Evolutionary conservation across 2,329 filamentous ascomycete genomes (phyloP).

Genomic region (Aureobasidium sp.): DNA sequence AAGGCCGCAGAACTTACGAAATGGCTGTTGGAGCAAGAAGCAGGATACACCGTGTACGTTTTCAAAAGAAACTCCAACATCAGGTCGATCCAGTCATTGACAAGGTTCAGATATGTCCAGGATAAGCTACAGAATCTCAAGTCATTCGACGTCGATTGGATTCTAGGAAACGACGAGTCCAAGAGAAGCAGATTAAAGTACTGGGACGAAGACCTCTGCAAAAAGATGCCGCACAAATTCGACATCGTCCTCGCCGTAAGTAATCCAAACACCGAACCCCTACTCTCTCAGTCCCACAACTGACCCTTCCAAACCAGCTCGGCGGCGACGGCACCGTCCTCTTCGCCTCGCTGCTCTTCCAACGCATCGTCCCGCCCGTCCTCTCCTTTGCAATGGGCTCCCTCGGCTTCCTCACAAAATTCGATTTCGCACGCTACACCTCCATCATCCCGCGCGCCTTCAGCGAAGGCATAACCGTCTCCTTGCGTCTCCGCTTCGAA

Average conservation of each 20-base stretch:
- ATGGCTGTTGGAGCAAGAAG: constrained; percentile 70
- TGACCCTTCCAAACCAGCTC: constrained; percentile 39
- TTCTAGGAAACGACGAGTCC: constrained; percentile 56
- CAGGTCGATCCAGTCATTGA: not conserved
- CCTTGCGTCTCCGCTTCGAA: constrained; percentile 81
- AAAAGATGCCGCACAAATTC: constrained; percentile 72
- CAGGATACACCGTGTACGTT: constrained; percentile 62
- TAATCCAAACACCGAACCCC: not conserved
- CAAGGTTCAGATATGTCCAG: constrained; percentile 55
- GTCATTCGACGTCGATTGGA: constrained; percentile 63
- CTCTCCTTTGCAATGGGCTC: constrained; percentile 78
- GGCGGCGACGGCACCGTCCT: constrained; percentile 82
- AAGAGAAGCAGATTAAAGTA: constrained; percentile 60
- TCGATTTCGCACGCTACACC: constrained; percentile 74
- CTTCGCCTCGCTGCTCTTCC: constrained; percentile 88
- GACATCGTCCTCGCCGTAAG: constrained; percentile 79
- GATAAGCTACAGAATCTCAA: constrained; percentile 63
- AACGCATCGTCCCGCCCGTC: constrained; percentile 77
- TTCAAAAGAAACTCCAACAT: not conserved
- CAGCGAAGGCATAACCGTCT: constrained; percentile 77
- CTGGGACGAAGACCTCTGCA: constrained; percentile 78
- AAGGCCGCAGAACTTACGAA: constrained; percentile 69
- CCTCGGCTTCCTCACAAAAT: constrained; percentile 84
- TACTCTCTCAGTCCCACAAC: not conserved
- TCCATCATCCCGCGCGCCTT: constrained; percentile 66